Base-by-base conservation (phyloP, 1,284 basidiomycete species). In the Sporisorium exsertum region DNA sequence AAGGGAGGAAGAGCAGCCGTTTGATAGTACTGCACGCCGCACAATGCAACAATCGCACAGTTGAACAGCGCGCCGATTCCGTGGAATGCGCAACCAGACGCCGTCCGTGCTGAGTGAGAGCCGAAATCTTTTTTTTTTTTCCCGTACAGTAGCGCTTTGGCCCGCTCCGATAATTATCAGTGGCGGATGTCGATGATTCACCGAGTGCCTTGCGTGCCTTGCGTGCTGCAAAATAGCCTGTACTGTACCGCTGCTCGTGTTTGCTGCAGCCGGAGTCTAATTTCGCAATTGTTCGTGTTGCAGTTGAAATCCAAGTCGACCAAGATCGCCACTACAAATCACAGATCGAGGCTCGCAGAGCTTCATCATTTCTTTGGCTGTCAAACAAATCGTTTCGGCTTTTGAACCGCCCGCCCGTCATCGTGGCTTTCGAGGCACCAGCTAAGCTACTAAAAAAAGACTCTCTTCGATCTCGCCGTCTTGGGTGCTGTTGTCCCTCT, bases 311-410 rank as follows among this genome's bases (percentile, higher is more conserved):
- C n/a, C 26, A 29, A 24, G 5, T 26, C 50, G n/a, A 7, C 5
- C 29, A 42, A 47, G 68, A 71, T 71, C 63, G 68, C 13, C 32
- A 65, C 58, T 65, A 65, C 58, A 65, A 58, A 61, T 42, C 27
- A 0, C 51, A 58, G 68, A 71, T 71, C 68, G 68, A 71, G 58
- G 33, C 63, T 58, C 68, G 68, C 68, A 71, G 52, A 46, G 26
- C 3, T 15, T 8, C 20, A 26, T 12, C 22, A 5, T 16, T 24
- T 26, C 40, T 49, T 13, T 40, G 37, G 37, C 40, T 67, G 64
- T 61, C 59, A 62, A n/a, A 56, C 2, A 40, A 40, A 18, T 15
- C 29, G 32, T 61, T 33, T 42, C 64, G 51, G 57, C 46, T 52
- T 50, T 52, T 45, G 33, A 50, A n/a, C 33, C 5, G n/a, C n/a